Base-by-base conservation (phyloP, 179 eudicot genomes). In the Spinacia oleracea region DNA sequence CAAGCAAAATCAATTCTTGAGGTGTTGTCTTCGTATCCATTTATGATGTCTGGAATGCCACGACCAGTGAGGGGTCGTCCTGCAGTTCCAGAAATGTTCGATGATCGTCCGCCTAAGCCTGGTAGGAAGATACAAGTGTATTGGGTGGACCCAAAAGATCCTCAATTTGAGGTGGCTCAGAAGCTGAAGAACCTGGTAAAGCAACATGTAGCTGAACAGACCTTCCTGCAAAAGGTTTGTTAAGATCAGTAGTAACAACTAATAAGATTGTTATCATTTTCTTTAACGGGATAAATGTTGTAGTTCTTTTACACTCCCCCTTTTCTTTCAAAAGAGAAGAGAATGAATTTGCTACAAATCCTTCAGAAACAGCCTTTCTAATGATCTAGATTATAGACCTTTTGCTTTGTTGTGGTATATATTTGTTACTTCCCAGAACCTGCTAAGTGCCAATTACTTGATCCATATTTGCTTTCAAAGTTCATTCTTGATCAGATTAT, bases 1-100 rank as follows among this genome's bases (percentile, higher is more conserved):
- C 84, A 86, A 80, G 97, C 90, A 4, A 66, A 72, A n/a, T 32
- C 42, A 11, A 83, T 93, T 45, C 48, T 92, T 1, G 73, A 27
- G 2, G 83, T 60, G 75, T 75, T 88, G 77, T 53, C 72, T 16
- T 50, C 79, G 1, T 80, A 77, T 45, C 92, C 93, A 14, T 87
- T 93, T 70, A 92, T 92, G 97, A 83, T 92, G 76, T 81, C 83
- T 4, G 97, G 93, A 65, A 89, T 90, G 98, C 98, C 97, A 3
- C 86, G 98, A 81, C 94, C 98, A 11, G 90, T 89, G 40, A 86
- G 94, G 74, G 92, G 81, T 27, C 80, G 78, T 45, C 63, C 79
- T 62, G 94, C 98, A 7, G 81, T 70, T 68, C 51, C 72, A 1
- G 89, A 81, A 73, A 93, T 92, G 94, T 92, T 92, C 67, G 91